These are phyloP conservation scores for Aurantiochytrium sp. DNA, from an alignment of 108 stramenopile species.

Conservation along the genomic window DNA sequence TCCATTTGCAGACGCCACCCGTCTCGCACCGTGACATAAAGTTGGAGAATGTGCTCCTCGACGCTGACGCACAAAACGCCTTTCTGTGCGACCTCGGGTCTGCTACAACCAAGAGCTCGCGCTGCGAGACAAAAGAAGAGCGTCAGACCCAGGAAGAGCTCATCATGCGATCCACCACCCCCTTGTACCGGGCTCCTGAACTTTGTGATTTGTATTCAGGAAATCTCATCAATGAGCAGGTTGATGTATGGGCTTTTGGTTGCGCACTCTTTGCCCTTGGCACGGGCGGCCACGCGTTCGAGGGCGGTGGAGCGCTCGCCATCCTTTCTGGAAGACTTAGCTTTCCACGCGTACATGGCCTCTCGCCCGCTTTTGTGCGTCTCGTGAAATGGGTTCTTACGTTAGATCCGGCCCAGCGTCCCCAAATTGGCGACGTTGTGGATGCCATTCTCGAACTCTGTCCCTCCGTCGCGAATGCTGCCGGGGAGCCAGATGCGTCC, in stretches of 20 bases:
- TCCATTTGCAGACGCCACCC: neutral
- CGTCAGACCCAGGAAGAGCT: neutral
- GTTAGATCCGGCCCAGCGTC: neutral
- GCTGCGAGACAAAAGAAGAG: neutral
- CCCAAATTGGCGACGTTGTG: neutral
- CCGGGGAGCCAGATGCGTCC: neutral
- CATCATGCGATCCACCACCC: neutral
- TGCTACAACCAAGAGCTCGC: neutral
- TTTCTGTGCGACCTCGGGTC: neutral
- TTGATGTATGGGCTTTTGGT: conserved; percentile 25
- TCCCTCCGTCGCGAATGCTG: neutral
- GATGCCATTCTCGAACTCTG: neutral
- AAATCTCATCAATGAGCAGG: neutral
- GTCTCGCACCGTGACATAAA: neutral
- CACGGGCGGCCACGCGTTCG: neutral
- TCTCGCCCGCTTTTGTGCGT: neutral
- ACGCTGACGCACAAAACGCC: neutral
- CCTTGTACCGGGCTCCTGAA: conserved; percentile 19
- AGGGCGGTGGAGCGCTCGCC: neutral
- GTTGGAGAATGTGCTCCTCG: neutral
- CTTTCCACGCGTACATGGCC: neutral
- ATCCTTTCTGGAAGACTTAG: neutral
- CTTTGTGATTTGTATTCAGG: neutral
- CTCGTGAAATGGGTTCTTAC: neutral
- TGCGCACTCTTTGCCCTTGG: conserved; percentile 6